These are phyloP conservation scores for Sclerotinia borealis DNA, from an alignment of 2,329 filamentous ascomycete genomes.

Conservation along the genomic window DNA sequence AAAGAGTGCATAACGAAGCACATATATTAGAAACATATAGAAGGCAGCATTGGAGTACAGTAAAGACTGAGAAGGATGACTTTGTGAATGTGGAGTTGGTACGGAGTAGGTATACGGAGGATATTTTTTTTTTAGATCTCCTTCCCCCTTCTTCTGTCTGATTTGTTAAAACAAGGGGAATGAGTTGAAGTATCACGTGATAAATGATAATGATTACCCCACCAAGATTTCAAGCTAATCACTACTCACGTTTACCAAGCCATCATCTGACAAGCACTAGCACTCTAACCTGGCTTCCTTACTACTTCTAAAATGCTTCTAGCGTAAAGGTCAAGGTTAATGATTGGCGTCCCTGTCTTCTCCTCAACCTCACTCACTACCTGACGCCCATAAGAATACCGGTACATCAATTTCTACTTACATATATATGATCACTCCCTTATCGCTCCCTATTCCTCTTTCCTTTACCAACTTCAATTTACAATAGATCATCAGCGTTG, in stretches of 20 bases:
- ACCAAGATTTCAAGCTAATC: too few relatives aligned
- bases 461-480: background rate
- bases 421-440: background rate
- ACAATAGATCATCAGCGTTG: background rate
- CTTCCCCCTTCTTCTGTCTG: too few relatives aligned
- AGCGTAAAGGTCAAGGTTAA: too few relatives aligned
- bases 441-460: background rate
- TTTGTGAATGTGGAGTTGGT: background rate
- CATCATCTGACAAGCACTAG: background rate
- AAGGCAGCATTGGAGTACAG: conserved; percentile 23
- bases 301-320: background rate
- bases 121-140: too few relatives aligned
- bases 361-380: background rate
- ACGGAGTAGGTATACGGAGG: background rate
- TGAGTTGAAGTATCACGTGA: too few relatives aligned
- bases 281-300: too few relatives aligned
- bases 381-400: too few relatives aligned
- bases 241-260: background rate
- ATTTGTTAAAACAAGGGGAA: too few relatives aligned
- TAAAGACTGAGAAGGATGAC: background rate
- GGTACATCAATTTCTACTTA: too few relatives aligned
- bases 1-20: conserved; percentile 35
- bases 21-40: conserved; percentile 31
- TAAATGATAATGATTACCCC: too few relatives aligned
- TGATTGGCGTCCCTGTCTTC: too few relatives aligned